These are phyloP conservation scores for Scutellaria baicalensis DNA, from an alignment of 257 asterid genomes.

Conservation along the genomic window DNA sequence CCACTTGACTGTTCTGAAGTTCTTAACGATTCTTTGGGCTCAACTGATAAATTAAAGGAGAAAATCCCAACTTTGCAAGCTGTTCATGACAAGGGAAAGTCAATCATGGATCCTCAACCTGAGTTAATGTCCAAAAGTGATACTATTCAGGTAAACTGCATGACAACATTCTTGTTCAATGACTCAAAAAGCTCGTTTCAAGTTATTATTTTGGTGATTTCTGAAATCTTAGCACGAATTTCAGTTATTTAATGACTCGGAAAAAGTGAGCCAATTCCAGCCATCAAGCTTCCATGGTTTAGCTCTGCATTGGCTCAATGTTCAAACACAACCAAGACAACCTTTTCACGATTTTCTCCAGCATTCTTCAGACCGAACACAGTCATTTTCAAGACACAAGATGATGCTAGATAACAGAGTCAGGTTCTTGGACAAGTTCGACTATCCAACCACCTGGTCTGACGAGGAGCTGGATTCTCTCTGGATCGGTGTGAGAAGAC, in stretches of 20 bases:
- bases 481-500: constrained; percentile 75
- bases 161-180: not conserved
- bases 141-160: constrained; percentile 49
- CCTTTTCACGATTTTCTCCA: constrained; percentile 22
- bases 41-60: constrained; percentile 19
- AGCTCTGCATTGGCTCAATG: constrained; percentile 27
- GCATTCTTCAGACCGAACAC: constrained; percentile 24
- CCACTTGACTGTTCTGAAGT: constrained; percentile 24
- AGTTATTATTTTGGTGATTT: not conserved
- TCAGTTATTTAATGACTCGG: constrained; percentile 38
- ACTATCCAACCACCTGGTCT: constrained; percentile 43
- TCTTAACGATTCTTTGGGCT: constrained; percentile 14
- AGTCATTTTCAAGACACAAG: constrained; percentile 36
- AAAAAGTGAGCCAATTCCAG: constrained; percentile 10
- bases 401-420: constrained; percentile 44
- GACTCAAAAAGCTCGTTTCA: not conserved
- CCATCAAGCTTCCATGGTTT: constrained; percentile 23
- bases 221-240: constrained; percentile 10
- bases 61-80: constrained; percentile 14
- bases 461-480: constrained; percentile 71
- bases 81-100: constrained; percentile 24
- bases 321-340: constrained; percentile 32
- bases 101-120: constrained; percentile 17
- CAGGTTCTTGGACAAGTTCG: constrained; percentile 27
- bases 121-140: constrained; percentile 9